phyloP scores from a whole-genome alignment of 2,329 filamentous ascomycete species.

The Ophiostoma piceae region DNA sequence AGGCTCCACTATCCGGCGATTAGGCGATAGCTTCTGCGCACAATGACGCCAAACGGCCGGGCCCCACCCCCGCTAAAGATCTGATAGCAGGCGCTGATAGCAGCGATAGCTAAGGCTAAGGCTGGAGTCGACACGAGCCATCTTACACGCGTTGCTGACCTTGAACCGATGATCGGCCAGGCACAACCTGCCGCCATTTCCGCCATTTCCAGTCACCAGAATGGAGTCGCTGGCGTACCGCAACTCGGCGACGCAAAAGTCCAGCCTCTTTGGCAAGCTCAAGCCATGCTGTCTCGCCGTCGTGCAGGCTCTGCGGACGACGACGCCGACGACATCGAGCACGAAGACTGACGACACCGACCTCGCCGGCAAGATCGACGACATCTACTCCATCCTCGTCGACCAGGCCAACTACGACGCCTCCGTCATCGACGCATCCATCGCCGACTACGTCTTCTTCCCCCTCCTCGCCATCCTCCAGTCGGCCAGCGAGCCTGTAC shows the following conservation, averaged over 20 bases:
- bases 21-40: slow-evolving; percentile 4
- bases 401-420: slow-evolving; percentile 42
- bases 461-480: slow-evolving; percentile 83
- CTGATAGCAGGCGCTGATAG: slow-evolving; percentile 16
- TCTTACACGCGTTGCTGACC: neutral
- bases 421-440: slow-evolving; percentile 63
- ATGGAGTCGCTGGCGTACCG: slow-evolving; percentile 27
- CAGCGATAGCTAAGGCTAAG: neutral
- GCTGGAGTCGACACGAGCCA: neutral
- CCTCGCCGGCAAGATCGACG: slow-evolving; percentile 43
- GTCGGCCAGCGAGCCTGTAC: slow-evolving; percentile 38
- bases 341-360: slow-evolving; percentile 32
- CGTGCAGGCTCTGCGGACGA: slow-evolving; percentile 46
- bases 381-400: slow-evolving; percentile 45
- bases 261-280: slow-evolving; percentile 40
- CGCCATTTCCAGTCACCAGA: no score
- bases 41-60: neutral
- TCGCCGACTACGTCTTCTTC: slow-evolving; percentile 94
- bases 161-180: slow-evolving; percentile 4
- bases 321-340: slow-evolving; percentile 28
- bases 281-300: slow-evolving; percentile 59
- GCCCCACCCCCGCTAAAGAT: slow-evolving; percentile 18
- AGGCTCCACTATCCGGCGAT: neutral
- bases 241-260: slow-evolving; percentile 29
- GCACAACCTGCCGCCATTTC: neutral